Evolutionary conservation across 1,139 yeast genomes (phyloP).

Genomic region (Yamadazyma sp.): DNA sequence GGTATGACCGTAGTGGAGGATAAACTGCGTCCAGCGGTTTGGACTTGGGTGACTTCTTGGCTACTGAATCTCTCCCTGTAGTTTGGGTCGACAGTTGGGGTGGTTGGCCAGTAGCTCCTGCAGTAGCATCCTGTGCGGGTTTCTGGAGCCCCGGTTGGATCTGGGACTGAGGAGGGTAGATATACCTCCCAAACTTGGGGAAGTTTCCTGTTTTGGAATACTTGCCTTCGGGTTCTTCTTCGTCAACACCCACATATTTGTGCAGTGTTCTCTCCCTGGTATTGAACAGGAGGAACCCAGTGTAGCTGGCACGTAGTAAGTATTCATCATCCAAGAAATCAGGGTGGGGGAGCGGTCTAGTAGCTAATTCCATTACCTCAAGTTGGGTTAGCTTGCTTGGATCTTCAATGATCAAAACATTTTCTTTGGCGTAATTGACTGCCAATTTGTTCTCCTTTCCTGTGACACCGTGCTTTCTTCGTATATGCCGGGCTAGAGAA

Average conservation of each 20-base stretch:
- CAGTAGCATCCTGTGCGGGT: no score
- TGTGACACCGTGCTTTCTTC: constrained; percentile 48
- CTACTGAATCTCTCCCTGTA: no score
- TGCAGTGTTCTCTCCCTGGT: constrained; percentile 11
- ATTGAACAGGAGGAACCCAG: constrained; percentile 34
- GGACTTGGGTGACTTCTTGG: no score
- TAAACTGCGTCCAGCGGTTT: no score
- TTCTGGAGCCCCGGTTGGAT: no score
- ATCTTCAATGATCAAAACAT: constrained; percentile 42
- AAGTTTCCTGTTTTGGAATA: not conserved
- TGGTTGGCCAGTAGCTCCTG: no score
- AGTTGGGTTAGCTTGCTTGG: constrained; percentile 11
- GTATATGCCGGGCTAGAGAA: constrained; percentile 46
- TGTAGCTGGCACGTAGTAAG: constrained; percentile 29
- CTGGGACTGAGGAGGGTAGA: not conserved
- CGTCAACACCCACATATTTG: not conserved
- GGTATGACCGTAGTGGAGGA: no score
- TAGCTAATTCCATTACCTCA: constrained; percentile 14
- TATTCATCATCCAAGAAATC: constrained; percentile 31
- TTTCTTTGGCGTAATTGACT: constrained; percentile 48
- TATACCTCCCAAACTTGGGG: not conserved
- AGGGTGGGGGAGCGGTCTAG: constrained; percentile 33
- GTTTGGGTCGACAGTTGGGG: no score
- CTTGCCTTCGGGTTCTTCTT: not conserved
- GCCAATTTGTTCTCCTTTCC: constrained; percentile 50